Evolutionary conservation across 2,329 filamentous ascomycete genomes (phyloP).

Genomic region (Aspergillus sp.): DNA sequence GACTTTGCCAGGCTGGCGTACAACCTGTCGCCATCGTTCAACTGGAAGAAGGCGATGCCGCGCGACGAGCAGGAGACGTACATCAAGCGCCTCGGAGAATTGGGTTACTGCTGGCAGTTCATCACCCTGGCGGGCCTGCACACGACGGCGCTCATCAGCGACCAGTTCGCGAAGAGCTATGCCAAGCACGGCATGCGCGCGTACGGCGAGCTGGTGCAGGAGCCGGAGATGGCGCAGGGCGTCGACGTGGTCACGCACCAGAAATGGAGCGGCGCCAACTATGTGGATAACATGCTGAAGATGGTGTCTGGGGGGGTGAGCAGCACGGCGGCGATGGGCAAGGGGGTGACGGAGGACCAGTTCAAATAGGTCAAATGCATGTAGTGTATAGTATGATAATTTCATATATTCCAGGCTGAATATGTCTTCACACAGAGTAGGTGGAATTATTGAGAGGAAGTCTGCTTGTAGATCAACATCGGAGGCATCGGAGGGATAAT

Average conservation of each 20-base stretch:
- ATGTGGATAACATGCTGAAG: constrained; percentile 89
- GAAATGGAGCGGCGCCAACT: constrained; percentile 95
- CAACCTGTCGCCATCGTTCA: constrained; percentile 97
- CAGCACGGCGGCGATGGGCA: constrained; percentile 90
- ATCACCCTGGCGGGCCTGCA: constrained; percentile 98
- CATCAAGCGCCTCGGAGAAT: constrained; percentile 72
- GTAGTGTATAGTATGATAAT: too few species aligned
- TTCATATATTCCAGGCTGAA: too few species aligned
- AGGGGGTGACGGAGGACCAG: constrained; percentile 96
- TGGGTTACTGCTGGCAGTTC: constrained; percentile 99
- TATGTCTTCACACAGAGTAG: too few species aligned
- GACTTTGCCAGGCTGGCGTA: constrained; percentile 66
- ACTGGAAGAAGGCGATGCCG: constrained; percentile 97
- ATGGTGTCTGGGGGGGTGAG: constrained; percentile 93
- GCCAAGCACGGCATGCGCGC: constrained; percentile 80
- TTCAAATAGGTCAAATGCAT: constrained; percentile 60
- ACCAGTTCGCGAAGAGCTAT: constrained; percentile 80
- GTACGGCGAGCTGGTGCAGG: constrained; percentile 94
- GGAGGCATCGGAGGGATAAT: too few species aligned
- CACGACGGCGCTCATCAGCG: constrained; percentile 83
- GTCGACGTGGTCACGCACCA: constrained; percentile 97
- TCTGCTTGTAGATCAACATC: too few species aligned
- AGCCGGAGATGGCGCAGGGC: constrained; percentile 84
- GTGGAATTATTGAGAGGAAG: too few species aligned
- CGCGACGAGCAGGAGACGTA: constrained; percentile 92